Evolutionary conservation across 2,329 filamentous ascomycete species (phyloP).

Genomic region (Sphaerulina vaccinii): DNA sequence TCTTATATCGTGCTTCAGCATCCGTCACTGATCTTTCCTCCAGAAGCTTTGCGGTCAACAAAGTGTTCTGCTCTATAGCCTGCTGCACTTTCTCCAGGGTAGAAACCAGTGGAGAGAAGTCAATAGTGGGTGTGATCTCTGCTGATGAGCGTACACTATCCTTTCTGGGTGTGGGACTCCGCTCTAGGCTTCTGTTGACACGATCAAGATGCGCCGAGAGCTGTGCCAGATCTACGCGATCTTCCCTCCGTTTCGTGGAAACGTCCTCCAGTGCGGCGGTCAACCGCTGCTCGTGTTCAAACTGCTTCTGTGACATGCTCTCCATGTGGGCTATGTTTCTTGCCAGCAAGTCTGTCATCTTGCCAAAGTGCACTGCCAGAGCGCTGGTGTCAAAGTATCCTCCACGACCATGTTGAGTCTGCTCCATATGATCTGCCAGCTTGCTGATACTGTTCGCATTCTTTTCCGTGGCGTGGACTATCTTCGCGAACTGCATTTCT

Average conservation of each 20-base stretch:
- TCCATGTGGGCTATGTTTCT: constrained; percentile 29
- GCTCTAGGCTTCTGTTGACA: constrained; percentile 31
- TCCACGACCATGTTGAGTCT: constrained; percentile 1
- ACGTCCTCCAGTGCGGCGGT: constrained; percentile 21
- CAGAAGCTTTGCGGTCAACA: constrained; percentile 25
- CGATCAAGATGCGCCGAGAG: constrained; percentile 32
- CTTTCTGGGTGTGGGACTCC: constrained; percentile 17
- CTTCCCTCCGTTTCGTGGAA: constrained; percentile 14
- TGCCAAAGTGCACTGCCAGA: constrained; percentile 25
- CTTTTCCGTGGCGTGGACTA: constrained; percentile 29
- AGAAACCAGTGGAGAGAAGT: constrained; percentile 27
- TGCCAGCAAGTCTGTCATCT: constrained; percentile 27
- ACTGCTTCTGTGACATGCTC: constrained; percentile 27
- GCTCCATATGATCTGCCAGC: constrained; percentile 15
- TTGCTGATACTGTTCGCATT: constrained; percentile 29
- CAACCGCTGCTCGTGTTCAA: constrained; percentile 32
- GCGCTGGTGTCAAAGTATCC: constrained; percentile 20
- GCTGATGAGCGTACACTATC: constrained; percentile 14
- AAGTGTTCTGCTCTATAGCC: constrained; percentile 32
- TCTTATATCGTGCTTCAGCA: constrained; percentile 11
- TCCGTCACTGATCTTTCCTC: constrained; percentile 22
- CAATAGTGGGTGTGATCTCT: constrained; percentile 6
- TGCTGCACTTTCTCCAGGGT: constrained; percentile 28
- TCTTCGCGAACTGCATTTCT: constrained; percentile 29
- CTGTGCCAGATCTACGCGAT: constrained; percentile 28